Evolutionary conservation across 257 asterid genomes (phyloP), one percentile per base, ranked within the genome.

Genomic region (Solanum chilense): DNA sequence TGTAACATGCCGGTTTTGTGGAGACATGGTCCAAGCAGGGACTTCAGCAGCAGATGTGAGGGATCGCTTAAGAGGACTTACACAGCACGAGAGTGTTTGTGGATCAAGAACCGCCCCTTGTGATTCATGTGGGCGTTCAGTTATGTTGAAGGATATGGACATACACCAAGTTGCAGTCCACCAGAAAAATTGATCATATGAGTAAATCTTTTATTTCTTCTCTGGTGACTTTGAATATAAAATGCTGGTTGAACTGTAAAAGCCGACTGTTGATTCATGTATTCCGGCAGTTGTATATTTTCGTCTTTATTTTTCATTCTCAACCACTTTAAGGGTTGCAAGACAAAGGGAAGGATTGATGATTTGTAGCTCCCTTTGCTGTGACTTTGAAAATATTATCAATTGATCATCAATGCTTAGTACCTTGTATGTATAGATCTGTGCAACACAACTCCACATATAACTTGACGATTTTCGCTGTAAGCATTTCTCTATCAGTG

Each of bases 1-100:
- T 45, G 87, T 93, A 83, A 95, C 98, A 18, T 97, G 99, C 88
- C 92, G 92, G 47, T 97, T 94, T 87, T 97, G 99, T 92, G 99
- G 99, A 69, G 99, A 95, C 83, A 97, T 97, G 99, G 99, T 97
- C 73, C 94, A 94, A 88, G 99, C 99, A 27, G 99, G 99, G 87
- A 90, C 88, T 44, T 90, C 88, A 31, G 96, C 98, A 41, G 92
- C 93, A 75, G 98, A 97, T 92, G 96, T 90, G 1, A 90, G 99
- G 52, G 99, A 97, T 87, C 90, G 99, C 9, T 88, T 97, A 41
- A 91, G 98, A 89, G 99, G 99, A 76, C 90, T 94, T 84, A 90
- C 99, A 1, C 99, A 95, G 87, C 99, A 97, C 18, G 99, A 97
- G 91, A 94, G 98, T 76, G 52, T 90, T 1, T 97, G 99, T 90